Percentiles rank a stretch among this genome's conserved stretches.
Evolutionary conservation across 1,284 basidiomycete genomes (phyloP).

Genomic region (Bondarzewia mesenterica): DNA sequence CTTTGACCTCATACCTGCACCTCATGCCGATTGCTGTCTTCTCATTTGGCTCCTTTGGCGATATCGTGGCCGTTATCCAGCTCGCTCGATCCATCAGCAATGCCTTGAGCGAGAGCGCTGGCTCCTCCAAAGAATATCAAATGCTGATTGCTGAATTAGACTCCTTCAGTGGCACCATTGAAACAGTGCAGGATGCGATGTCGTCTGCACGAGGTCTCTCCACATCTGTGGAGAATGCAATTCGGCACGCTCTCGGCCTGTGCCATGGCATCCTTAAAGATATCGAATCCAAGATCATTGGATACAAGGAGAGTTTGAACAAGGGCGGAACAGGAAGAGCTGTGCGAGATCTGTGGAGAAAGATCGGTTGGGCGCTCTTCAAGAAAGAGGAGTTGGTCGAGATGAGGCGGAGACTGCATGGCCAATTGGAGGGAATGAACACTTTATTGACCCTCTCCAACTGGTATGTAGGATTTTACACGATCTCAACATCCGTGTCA

Average conservation of each 20-base stretch:
- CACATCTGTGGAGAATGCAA: neutral
- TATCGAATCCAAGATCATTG: neutral
- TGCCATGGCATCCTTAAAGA: neutral
- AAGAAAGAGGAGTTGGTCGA: neutral
- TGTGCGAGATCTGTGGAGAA: neutral
- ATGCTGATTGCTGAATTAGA: neutral
- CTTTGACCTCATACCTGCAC: too few relatives aligned
- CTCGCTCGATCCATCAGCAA: neutral
- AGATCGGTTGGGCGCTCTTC: constrained; percentile 3
- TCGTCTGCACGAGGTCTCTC: neutral
- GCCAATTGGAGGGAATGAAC: neutral
- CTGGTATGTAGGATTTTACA: neutral
- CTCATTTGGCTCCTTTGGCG: constrained; percentile 2
- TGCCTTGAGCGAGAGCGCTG: neutral
- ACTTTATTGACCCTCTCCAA: neutral
- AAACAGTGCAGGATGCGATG: neutral
- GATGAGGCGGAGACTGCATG: neutral
- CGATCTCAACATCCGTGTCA: neutral
- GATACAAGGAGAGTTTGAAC: neutral
- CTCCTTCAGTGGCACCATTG: neutral
- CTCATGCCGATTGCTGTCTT: too few relatives aligned
- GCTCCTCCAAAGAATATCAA: neutral
- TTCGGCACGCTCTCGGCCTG: neutral
- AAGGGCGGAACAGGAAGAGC: neutral
- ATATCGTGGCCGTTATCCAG: neutral